Conservation (phyloP, 768 basidiomycete species). For the Boletus reticuloceps region DNA sequence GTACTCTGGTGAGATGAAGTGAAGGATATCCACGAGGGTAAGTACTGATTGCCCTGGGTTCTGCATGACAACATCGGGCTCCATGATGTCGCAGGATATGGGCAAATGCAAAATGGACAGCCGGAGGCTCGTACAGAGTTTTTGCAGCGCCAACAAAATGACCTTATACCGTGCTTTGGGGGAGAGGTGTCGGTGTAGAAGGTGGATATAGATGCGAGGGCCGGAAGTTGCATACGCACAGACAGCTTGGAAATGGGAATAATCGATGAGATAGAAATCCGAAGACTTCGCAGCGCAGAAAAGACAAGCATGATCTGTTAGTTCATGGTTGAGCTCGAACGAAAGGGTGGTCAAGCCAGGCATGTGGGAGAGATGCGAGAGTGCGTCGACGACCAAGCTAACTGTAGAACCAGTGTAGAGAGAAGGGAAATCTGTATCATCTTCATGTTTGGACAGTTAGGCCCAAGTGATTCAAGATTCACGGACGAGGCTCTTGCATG, state of each 20-base stretch:
- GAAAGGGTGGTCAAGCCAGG: background rate
- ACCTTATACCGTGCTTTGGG: no score
- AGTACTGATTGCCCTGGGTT: no score
- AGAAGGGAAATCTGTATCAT: no score
- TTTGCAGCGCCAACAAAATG: background rate
- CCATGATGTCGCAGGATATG: no score
- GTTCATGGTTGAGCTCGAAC: background rate
- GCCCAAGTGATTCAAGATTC: no score
- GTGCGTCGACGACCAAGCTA: background rate
- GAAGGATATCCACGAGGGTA: no score
- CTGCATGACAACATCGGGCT: no score
- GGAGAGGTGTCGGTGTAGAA: background rate
- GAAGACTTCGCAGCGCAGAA: background rate
- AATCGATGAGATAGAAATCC: background rate
- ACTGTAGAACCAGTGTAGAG: no score
- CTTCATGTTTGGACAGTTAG: no score
- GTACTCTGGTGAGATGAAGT: no score
- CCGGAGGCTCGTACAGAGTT: background rate
- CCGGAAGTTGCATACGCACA: background rate
- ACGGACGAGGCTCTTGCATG: no score
- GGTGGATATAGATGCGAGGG: background rate
- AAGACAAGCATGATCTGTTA: background rate
- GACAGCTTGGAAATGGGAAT: background rate
- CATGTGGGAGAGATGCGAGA: background rate
- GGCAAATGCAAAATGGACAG: no score